phyloP scores from a whole-genome alignment of 179 eudicot genomes.

The Corrigiola litoralis region DNA sequence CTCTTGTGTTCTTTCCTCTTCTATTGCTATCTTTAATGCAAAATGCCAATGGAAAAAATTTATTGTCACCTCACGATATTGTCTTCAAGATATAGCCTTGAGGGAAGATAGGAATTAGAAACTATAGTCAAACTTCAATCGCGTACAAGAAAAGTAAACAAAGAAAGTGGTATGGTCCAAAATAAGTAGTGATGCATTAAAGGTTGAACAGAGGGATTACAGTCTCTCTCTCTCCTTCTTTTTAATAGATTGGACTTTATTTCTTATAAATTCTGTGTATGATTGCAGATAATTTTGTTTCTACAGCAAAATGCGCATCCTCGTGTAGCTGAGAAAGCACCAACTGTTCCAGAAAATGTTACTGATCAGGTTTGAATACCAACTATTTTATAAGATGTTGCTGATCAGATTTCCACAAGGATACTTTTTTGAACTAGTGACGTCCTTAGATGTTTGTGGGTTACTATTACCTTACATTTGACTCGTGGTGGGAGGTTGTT shows the following conservation, averaged over 20 bases:
- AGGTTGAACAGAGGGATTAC: background rate
- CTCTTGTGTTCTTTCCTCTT: background rate
- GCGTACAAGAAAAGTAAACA: background rate
- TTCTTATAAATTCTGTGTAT: background rate
- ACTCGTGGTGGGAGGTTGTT: background rate
- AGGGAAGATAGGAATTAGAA: no score
- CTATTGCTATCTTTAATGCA: no score
- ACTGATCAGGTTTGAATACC: conserved; percentile 99
- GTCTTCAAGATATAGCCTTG: background rate
- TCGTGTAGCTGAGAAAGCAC: conserved; percentile 79
- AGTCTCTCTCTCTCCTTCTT: background rate
- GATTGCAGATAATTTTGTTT: conserved; percentile 79
- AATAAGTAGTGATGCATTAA: background rate
- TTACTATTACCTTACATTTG: no score
- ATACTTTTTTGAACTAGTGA: background rate
- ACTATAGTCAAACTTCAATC: no score
- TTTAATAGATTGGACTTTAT: background rate
- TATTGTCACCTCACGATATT: background rate
- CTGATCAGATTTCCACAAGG: conserved; percentile 67
- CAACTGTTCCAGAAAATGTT: conserved; percentile 94
- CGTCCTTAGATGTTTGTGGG: background rate
- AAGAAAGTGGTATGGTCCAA: no score
- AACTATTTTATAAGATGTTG: conserved; percentile 90
- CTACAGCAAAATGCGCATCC: conserved; percentile 99
- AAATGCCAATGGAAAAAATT: no score